Evolutionary conservation across 2,329 filamentous ascomycete genomes (phyloP).

Genomic region (Calonectria hongkongensis): DNA sequence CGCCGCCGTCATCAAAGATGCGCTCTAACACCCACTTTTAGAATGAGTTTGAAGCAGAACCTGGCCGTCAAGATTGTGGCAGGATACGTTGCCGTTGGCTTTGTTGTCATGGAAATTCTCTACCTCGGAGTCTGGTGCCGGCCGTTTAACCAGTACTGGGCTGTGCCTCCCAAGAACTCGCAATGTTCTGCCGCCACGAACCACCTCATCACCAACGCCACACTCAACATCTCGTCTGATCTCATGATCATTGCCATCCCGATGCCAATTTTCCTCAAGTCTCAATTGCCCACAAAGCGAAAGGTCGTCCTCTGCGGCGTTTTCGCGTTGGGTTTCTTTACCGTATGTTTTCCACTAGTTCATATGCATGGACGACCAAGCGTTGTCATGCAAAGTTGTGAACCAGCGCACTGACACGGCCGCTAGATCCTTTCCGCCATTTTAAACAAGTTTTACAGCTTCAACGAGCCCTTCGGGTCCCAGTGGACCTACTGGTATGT

Average conservation of each 20-base stretch:
- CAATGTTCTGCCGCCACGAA: slow-evolving; percentile 75
- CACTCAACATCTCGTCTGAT: slow-evolving; percentile 77
- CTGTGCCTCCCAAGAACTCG: slow-evolving; percentile 69
- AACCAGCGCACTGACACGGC: slow-evolving; percentile 32
- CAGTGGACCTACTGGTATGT: slow-evolving; percentile 66
- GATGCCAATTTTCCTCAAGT: slow-evolving; percentile 70
- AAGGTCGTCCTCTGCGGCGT: slow-evolving; percentile 71
- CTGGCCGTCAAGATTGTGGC: slow-evolving; percentile 69
- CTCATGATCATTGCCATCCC: slow-evolving; percentile 75
- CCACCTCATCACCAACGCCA: slow-evolving; percentile 75
- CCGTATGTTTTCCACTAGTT: slow-evolving; percentile 58
- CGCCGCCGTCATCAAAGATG: background rate
- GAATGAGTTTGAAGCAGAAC: slow-evolving; percentile 67
- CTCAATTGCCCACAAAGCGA: slow-evolving; percentile 69
- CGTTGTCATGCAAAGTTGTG: background rate
- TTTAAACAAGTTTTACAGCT: slow-evolving; percentile 67
- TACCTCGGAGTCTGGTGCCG: slow-evolving; percentile 72
- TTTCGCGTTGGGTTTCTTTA: slow-evolving; percentile 68
- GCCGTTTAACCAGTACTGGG: slow-evolving; percentile 75
- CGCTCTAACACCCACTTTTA: slow-evolving; percentile 49
- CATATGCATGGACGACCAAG: background rate
- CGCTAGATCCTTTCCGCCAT: slow-evolving; percentile 68
- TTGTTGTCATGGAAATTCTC: slow-evolving; percentile 70
- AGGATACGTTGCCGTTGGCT: slow-evolving; percentile 67
- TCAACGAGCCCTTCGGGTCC: slow-evolving; percentile 61